These are phyloP conservation scores for Cordyceps cicadae DNA, from an alignment of 2,329 filamentous ascomycete genomes.

Conservation along the genomic window DNA sequence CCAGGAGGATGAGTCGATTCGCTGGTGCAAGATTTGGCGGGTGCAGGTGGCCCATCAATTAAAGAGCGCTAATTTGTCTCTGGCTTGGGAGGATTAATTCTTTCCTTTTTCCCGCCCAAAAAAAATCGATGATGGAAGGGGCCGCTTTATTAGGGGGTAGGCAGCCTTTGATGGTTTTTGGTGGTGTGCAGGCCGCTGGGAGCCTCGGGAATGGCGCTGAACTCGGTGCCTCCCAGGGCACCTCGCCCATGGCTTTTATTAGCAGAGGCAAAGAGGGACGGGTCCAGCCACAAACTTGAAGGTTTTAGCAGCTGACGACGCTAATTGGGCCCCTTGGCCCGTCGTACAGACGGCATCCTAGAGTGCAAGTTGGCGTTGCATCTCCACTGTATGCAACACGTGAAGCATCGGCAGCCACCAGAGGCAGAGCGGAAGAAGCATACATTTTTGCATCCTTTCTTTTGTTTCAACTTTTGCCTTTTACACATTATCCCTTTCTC, in stretches of 20 bases:
- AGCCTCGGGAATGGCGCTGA: not conserved
- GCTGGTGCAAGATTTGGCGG: slow-evolving; percentile 4
- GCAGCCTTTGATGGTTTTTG: not conserved
- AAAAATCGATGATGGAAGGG: not conserved
- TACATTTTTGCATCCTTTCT: not conserved
- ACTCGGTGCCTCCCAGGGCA: not conserved
- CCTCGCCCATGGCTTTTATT: too few relatives aligned
- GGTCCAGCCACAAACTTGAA: not conserved
- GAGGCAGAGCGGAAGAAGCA: not conserved
- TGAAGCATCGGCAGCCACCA: not conserved
- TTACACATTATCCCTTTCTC: not conserved
- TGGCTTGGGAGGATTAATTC: not conserved
- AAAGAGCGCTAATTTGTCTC: not conserved
- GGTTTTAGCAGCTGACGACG: slow-evolving; percentile 5
- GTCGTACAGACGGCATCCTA: too few relatives aligned
- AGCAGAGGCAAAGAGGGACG: too few relatives aligned
- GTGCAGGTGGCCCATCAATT: not conserved
- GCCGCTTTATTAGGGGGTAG: not conserved
- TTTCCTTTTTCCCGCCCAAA: not conserved
- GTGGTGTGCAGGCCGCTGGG: not conserved
- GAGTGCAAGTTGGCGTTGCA: not conserved
- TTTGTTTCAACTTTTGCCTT: not conserved
- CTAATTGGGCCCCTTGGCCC: not conserved
- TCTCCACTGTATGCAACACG: not conserved
- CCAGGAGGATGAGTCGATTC: slow-evolving; percentile 4